A percentile compares a stretch with the other conserved stretches of the same genome.
These are phyloP conservation scores for Cystofilobasidium ferigula DNA, from an alignment of 768 basidiomycete species.

Conservation along the genomic window DNA sequence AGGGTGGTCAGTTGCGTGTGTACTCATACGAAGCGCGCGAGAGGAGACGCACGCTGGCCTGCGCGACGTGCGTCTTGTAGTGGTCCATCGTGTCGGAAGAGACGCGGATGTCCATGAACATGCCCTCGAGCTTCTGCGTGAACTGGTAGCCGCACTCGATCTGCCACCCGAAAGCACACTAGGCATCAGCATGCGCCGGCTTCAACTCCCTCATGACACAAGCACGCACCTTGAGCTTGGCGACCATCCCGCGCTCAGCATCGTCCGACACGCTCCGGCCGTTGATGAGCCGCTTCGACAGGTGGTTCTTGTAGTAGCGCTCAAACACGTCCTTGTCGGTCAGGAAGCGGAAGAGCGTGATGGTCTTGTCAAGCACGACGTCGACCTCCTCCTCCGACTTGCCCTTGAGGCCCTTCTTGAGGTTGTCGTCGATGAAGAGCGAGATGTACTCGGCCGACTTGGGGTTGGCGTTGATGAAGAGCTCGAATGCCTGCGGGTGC, in stretches of 20 bases:
- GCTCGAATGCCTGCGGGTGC: constrained; percentile 70
- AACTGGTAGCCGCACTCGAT: constrained; percentile 67
- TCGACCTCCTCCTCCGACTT: constrained; percentile 94
- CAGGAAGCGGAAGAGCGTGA: constrained; percentile 86
- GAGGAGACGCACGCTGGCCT: constrained; percentile 31
- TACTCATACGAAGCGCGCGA: not conserved
- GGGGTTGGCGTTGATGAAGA: constrained; percentile 76
- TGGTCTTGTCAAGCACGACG: constrained; percentile 80
- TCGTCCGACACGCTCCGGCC: constrained; percentile 89
- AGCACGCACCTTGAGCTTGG: constrained; percentile 68
- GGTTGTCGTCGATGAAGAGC: constrained; percentile 88
- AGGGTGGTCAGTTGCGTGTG: not conserved
- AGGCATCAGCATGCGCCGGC: not conserved
- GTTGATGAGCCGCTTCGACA: constrained; percentile 79
- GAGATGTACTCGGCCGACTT: constrained; percentile 91
- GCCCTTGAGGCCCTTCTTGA: constrained; percentile 87
- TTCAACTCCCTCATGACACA: not conserved
- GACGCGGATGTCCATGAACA: constrained; percentile 94
- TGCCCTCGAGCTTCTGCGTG: constrained; percentile 93
- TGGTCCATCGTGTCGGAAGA: constrained; percentile 68
- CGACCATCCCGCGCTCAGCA: constrained; percentile 92
- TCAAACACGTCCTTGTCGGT: constrained; percentile 96
- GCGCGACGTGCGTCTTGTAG: constrained; percentile 52
- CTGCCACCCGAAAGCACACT: not conserved
- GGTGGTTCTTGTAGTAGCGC: constrained; percentile 90